These are phyloP conservation scores for Quercus robur DNA, from an alignment of 306 rosid species.

Conservation along the genomic window DNA sequence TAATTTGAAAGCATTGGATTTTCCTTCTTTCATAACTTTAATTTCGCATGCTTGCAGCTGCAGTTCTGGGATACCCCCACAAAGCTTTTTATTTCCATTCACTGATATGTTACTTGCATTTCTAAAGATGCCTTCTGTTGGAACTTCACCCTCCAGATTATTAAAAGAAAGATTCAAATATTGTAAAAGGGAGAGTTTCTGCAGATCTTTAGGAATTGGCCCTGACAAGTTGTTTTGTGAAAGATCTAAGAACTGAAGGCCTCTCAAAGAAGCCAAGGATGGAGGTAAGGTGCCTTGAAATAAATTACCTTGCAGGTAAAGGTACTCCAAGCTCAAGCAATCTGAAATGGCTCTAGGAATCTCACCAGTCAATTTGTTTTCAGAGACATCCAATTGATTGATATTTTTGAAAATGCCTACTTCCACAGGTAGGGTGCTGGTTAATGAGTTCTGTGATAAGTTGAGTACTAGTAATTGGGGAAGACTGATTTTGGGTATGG, in stretches of 20 bases:
- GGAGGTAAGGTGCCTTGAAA: slow-evolving; percentile 34
- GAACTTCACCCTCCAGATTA: slow-evolving; percentile 39
- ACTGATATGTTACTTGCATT: slow-evolving; percentile 16
- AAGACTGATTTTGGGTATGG: slow-evolving; percentile 21
- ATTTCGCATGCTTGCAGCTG: neutral
- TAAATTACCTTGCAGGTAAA: slow-evolving; percentile 23
- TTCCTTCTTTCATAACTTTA: slow-evolving; percentile 6
- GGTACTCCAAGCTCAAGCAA: slow-evolving; percentile 25
- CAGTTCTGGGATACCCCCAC: slow-evolving; percentile 4
- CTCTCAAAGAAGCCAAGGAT: slow-evolving; percentile 24
- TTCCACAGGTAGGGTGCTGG: slow-evolving; percentile 15
- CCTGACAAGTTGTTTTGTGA: slow-evolving; percentile 31
- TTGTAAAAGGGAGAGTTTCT: neutral
- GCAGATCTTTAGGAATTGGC: slow-evolving; percentile 25
- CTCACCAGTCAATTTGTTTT: slow-evolving; percentile 19
- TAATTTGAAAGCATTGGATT: slow-evolving; percentile 5
- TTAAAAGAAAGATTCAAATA: slow-evolving; percentile 43
- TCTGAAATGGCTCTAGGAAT: slow-evolving; percentile 32
- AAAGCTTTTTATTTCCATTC: slow-evolving; percentile 13
- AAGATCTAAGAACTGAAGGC: slow-evolving; percentile 24
- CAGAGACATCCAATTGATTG: slow-evolving; percentile 15
- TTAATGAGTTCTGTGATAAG: slow-evolving; percentile 31
- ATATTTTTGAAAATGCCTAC: slow-evolving; percentile 11
- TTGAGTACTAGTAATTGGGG: slow-evolving; percentile 2
- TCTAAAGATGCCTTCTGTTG: slow-evolving; percentile 27